phyloP scores from a whole-genome alignment of 306 rosid genomes.

The Quercus bicolor region DNA sequence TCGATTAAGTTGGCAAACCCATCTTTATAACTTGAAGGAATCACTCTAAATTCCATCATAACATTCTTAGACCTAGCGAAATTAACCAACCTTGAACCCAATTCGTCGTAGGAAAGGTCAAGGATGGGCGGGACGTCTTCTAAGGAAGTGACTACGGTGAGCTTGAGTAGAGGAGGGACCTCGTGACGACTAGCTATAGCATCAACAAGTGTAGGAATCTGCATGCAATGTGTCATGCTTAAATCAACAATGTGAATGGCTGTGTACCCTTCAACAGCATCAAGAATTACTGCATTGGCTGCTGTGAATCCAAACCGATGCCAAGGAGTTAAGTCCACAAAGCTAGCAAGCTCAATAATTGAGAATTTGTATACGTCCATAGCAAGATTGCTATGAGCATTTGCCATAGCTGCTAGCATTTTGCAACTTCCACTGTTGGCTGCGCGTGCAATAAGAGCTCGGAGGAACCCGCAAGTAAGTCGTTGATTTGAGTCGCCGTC shows the following conservation, averaged over 20 bases:
- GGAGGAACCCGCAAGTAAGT: slow-evolving; percentile 71
- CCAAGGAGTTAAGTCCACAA: slow-evolving; percentile 89
- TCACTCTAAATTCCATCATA: slow-evolving; percentile 57
- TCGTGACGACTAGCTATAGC: slow-evolving; percentile 70
- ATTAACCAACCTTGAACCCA: slow-evolving; percentile 63
- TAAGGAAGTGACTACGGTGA: slow-evolving; percentile 47
- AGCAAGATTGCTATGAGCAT: slow-evolving; percentile 21
- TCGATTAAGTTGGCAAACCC: slow-evolving; percentile 66
- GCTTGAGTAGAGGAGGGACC: slow-evolving; percentile 57
- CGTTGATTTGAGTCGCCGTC: slow-evolving; percentile 93
- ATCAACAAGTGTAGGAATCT: slow-evolving; percentile 85
- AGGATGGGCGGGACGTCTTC: slow-evolving; percentile 64
- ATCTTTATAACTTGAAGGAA: slow-evolving; percentile 52
- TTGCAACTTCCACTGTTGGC: slow-evolving; percentile 57
- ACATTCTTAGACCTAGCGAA: slow-evolving; percentile 72
- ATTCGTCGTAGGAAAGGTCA: slow-evolving; percentile 64
- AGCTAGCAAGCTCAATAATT: slow-evolving; percentile 74
- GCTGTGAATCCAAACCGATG: slow-evolving; percentile 88
- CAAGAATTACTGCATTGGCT: slow-evolving; percentile 69
- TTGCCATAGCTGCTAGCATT: slow-evolving; percentile 43
- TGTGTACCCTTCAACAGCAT: slow-evolving; percentile 70
- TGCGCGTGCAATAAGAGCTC: slow-evolving; percentile 72
- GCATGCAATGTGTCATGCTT: slow-evolving; percentile 91
- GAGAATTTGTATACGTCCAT: slow-evolving; percentile 62
- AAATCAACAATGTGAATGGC: slow-evolving; percentile 73